Evolutionary conservation across 1,139 yeast genomes (phyloP), one percentile per base, ranked within the genome.

Genomic region (Suhomyces bolitotheri): DNA sequence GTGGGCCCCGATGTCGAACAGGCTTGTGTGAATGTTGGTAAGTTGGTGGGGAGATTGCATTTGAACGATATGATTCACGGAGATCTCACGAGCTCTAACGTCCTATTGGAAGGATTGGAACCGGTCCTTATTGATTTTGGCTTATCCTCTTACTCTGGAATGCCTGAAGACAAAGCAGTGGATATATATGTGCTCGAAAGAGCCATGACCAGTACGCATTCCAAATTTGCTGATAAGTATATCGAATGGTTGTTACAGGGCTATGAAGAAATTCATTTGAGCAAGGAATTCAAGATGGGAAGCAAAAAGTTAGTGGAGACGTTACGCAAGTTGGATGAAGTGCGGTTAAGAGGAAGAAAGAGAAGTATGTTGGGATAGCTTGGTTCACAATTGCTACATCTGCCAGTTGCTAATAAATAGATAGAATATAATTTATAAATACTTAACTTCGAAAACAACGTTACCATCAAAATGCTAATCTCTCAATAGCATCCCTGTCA

Each of bases 161-260:
- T 88, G 44, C 75, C 86, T 0, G 98, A 94, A 51, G 97, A 92
- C 55, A 89, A 88, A 57, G 97, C 98, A 2, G 98, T 94, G 11
- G 99, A 94, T 58, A 60, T 94, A 41, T 94, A 92, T 53, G 97
- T 94, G 7, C 65, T 94, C 44, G 98, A 94, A 58, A 71, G 97
- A 50, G 98, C 99, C 1, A 76, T 94, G 14, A 63, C 77, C 25
- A 86, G 96, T 47, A 94, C 98, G 1, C 98, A 94, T 57, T 92
- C 98, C 0, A 71, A 73, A 4, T 76, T 75, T 51, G 73, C 96
- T 4, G 76, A 71, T 2, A 51, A 59, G 27, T 88, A 89, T 56
- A 82, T 78, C 48, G 57, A 63, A 28, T 82, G 94, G 89, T 54
- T 90, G 8, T 63, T 90, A 46, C 73, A 78, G 34, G 97, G 97